Percentiles rank a stretch among this genome's conserved stretches.
Evolutionary conservation across 169 alveolate genomes (phyloP).

Genomic region (Perkinsus chesapeaki): DNA sequence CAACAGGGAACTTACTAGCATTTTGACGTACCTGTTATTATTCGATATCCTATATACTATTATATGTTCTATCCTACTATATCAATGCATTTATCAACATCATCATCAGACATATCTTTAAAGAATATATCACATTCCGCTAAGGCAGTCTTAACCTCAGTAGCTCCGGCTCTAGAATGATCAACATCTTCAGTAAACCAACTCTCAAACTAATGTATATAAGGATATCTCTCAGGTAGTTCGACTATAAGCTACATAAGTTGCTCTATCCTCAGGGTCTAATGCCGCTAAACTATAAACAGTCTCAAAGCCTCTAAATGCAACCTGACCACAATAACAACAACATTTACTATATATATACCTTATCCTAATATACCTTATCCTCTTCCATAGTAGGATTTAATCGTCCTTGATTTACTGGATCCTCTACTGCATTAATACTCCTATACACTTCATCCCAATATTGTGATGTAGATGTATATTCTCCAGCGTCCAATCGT

Average conservation of each 20-base stretch:
- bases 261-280: neutral
- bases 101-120: neutral
- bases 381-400: neutral
- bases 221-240: neutral
- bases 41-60: neutral
- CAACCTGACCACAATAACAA: too few species aligned
- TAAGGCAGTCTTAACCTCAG: neutral
- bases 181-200: neutral
- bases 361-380: too few species aligned
- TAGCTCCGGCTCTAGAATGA: neutral
- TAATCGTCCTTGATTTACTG: neutral
- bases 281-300: neutral
- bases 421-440: neutral
- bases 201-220: neutral
- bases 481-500: neutral
- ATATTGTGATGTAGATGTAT: neutral
- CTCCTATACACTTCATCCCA: neutral
- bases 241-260: neutral
- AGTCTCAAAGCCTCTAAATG: neutral
- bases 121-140: neutral
- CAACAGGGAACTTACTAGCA: neutral
- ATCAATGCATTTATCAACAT: neutral
- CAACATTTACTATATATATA: too few species aligned
- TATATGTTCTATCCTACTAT: neutral
- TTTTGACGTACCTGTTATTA: neutral